Evolutionary conservation across 2,329 filamentous ascomycete genomes (phyloP), one percentile per base, ranked within the genome.

Genomic region (Exophiala spinifera): DNA sequence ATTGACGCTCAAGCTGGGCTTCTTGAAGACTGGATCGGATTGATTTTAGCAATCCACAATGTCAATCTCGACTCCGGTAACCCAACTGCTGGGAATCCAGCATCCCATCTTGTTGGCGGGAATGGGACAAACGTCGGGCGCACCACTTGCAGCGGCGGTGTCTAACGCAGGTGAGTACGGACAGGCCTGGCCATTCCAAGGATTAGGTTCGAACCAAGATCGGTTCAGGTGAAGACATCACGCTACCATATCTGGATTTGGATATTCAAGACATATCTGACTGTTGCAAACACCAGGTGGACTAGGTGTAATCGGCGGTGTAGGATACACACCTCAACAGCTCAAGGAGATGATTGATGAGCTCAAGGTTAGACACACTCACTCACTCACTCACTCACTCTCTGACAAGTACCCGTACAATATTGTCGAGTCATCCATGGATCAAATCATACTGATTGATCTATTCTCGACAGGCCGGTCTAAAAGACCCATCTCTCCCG

Each of bases 321-420:
- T 64, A 2, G 63, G 59, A 37, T 65, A 65, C 43, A 65, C 94
- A 20, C 87, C 87, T 62, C 77, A 82, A 50, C 90, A 89, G 72
- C 82, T 95, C 62, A 79, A 82, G 64, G 87, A 91, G 68, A 82
- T 92, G 67, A 92, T 61, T 7, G 40, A 54, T 19, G 59, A 63
- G 31, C 31, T 63, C 39, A 63, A 63, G 28, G 57, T 58, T 20
- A 49, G 55, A 34, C 28, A 31, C 10, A 10, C 3, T 31, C 10
- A n/a, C n/a, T n/a, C n/a, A n/a, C n/a, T n/a, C n/a, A n/a, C n/a
- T n/a, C n/a, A n/a, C n/a, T n/a, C n/a, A n/a, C n/a, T n/a, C n/a
- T n/a, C n/a, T n/a, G n/a, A n/a, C n/a, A n/a, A n/a, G n/a, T n/a
- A n/a, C n/a, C n/a, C n/a, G n/a, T n/a, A n/a, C n/a, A n/a, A n/a